Base-by-base conservation (phyloP, 1,284 basidiomycete genomes). In the Cystobasidium slooffiae region DNA sequence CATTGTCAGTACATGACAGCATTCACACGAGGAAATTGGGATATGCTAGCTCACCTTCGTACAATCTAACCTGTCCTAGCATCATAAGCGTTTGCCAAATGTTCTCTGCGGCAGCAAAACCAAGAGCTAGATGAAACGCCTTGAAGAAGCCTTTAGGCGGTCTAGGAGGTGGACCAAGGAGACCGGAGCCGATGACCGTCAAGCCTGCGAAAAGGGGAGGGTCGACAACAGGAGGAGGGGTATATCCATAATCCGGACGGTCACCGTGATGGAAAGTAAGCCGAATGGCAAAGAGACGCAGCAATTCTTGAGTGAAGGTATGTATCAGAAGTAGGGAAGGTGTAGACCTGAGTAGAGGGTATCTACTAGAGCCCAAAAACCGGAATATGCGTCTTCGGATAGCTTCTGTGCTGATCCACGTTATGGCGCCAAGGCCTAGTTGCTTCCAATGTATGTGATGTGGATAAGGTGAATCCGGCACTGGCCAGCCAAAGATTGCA, bases 131-230 rank as follows among this genome's bases (percentile, higher is more conserved):
- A 31, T 73, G 51, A 44, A 73, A 73, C 7, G 70, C 70, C 20
- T 43, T 73, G 52, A 73, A 73, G 63, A 73, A 73, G 16, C 70
- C 70, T 43, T 66, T 65, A 1, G 70, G 70, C 1, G 70, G 70
- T 24, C 62, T 49, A n/a, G 70, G 62, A 58, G 62, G 62, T 14
- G 70, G 22, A 6, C 41, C 46, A 9, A 62, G 49, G 20, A 65
- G 6, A 7, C 46, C 49, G 0, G 39, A 53, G 9, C 18, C 49
- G 20, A 6, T 12, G n/a, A 66, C 10, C 18, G n/a, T 52, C 49
- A 10, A 53, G 7, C 18, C 5, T 47, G 6, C 20, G 37, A 22
- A 9, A 37, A 9, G 46, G 9, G 53, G 64, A 10, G 18, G 64
- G 64, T 49, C 31, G 31, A 31, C 31, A 2, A 31, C 31, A 31